Evolutionary conservation across 2,329 filamentous ascomycete species (phyloP).

Genomic region (Alternaria gaisen): DNA sequence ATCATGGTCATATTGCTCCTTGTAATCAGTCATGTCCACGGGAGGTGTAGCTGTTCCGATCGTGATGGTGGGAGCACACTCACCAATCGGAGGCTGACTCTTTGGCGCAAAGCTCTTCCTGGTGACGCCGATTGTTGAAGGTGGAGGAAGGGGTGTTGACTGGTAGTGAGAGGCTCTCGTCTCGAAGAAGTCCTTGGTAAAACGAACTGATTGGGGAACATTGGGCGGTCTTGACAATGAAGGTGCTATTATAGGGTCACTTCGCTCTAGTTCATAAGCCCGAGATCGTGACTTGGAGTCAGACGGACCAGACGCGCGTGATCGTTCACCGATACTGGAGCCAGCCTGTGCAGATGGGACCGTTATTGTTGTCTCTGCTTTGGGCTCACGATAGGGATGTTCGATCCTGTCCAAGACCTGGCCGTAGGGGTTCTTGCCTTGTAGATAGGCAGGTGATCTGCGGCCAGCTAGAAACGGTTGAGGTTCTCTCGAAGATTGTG

Average conservation of each 20-base stretch:
- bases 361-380: constrained; percentile 2
- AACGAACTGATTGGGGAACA: constrained; percentile 34
- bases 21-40: not conserved
- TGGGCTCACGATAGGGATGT: constrained; percentile 30
- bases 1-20: not conserved
- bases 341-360: constrained; percentile 33
- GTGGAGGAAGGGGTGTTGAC: constrained; percentile 22
- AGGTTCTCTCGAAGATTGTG: constrained; percentile 12
- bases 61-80: constrained; percentile 13
- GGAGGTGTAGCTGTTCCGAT: constrained; percentile 13
- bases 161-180: constrained; percentile 29
- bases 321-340: constrained; percentile 29
- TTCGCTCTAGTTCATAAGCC: constrained; percentile 2
- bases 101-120: constrained; percentile 10
- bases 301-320: constrained; percentile 28
- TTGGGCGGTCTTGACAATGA: constrained; percentile 21
- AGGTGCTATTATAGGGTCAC: constrained; percentile 12
- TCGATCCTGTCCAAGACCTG: constrained; percentile 36
- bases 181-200: constrained; percentile 42
- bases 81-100: not conserved
- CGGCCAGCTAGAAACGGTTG: constrained; percentile 16
- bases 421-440: constrained; percentile 46
- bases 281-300: constrained; percentile 31
- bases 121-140: constrained; percentile 14
- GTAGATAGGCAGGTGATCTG: constrained; percentile 41